A percentile compares a stretch with the other conserved stretches of the same genome.
Conservation (phyloP, 768 basidiomycete genomes). For the Podaxis carcinomalis region DNA sequence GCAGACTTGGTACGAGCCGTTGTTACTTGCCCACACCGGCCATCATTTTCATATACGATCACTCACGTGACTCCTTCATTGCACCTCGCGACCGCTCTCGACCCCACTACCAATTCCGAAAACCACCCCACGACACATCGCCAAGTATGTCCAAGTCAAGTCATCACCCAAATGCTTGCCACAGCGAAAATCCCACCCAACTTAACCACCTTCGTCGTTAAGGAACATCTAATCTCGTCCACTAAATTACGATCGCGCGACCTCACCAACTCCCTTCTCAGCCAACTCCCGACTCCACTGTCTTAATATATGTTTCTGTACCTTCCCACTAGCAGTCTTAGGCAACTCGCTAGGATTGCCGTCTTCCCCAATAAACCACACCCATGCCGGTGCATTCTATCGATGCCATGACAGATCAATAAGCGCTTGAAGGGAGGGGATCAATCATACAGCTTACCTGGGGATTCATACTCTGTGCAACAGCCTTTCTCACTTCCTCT, state of each 20-base stretch:
- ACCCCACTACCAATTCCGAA: neutral
- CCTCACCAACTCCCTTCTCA: conserved; percentile 37
- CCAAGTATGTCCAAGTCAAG: neutral
- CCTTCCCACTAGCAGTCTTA: conserved; percentile 85
- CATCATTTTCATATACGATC: no score
- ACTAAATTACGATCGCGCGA: conserved; percentile 5
- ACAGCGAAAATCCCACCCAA: neutral
- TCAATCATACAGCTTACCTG: conserved; percentile 45
- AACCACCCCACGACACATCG: neutral
- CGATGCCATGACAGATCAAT: neutral
- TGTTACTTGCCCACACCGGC: neutral
- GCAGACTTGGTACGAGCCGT: neutral
- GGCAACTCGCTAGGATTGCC: conserved; percentile 56
- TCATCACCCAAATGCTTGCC: neutral
- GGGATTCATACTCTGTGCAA: conserved; percentile 66
- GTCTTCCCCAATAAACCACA: conserved; percentile 79
- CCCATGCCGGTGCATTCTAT: conserved; percentile 77
- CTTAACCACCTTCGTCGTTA: neutral
- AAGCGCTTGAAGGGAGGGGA: neutral
- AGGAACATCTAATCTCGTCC: neutral
- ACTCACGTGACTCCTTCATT: neutral
- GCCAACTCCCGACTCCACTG: conserved; percentile 61
- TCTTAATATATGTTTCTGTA: conserved; percentile 76
- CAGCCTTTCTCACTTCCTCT: conserved; percentile 50
- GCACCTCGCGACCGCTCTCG: neutral